These are phyloP conservation scores for Podospora anserina DNA, from an alignment of 495 filamentous ascomycete species.

Conservation along the genomic window DNA sequence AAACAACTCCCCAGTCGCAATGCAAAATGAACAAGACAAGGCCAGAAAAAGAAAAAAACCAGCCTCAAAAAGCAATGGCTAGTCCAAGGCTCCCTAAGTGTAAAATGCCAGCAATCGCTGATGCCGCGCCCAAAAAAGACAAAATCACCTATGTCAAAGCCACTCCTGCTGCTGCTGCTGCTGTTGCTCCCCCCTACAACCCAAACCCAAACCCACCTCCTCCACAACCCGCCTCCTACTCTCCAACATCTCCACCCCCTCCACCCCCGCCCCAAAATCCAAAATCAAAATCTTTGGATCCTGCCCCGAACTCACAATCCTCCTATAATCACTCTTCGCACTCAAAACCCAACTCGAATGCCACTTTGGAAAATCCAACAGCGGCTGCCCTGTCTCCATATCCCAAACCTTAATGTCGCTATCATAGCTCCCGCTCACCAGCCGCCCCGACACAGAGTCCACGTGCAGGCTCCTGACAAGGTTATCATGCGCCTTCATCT, in stretches of 20 bases:
- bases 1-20: slow-evolving; percentile 16
- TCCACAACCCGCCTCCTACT: slow-evolving; percentile 22
- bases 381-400: slow-evolving; percentile 65
- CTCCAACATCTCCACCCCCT: slow-evolving; percentile 53
- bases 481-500: slow-evolving; percentile 71
- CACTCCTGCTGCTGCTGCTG: not conserved
- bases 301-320: slow-evolving; percentile 90
- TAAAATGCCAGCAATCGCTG: not conserved
- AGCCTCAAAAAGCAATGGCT: slow-evolving; percentile 1
- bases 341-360: slow-evolving; percentile 94
- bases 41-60: slow-evolving; percentile 5
- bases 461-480: slow-evolving; percentile 87
- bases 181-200: not conserved
- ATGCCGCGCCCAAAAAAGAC: not conserved
- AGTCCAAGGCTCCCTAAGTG: not conserved
- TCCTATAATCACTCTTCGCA: slow-evolving; percentile 89
- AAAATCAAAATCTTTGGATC: slow-evolving; percentile 88
- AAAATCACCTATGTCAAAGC: not conserved
- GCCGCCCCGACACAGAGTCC: slow-evolving; percentile 73
- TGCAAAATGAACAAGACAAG: slow-evolving; percentile 8
- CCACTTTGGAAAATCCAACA: slow-evolving; percentile 80
- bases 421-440: slow-evolving; percentile 91
- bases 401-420: slow-evolving; percentile 90
- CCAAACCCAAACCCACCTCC: not conserved
- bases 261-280: slow-evolving; percentile 68